Conservation (phyloP, 176 grass and related monocot species). For the Sorghum bicolor region DNA sequence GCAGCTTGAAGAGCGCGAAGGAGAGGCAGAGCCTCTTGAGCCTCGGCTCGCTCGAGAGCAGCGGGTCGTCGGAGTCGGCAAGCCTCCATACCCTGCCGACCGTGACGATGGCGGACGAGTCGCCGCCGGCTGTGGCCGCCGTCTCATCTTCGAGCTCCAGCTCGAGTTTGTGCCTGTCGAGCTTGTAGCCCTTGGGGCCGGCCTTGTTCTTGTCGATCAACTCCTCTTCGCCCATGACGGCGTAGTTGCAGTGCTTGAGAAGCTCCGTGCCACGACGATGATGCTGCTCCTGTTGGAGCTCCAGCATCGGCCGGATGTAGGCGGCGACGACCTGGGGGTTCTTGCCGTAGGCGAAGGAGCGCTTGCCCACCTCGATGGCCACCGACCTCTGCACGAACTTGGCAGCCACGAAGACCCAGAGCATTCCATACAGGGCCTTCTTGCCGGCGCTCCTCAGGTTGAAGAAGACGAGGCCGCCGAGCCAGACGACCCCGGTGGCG, state of each 20-base stretch:
- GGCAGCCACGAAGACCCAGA: not conserved
- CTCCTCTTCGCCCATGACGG: slow-evolving; percentile 1
- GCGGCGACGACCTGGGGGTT: not conserved
- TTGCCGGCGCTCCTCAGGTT: not conserved
- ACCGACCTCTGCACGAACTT: not conserved
- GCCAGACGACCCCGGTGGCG: not conserved
- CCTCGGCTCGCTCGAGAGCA: no score
- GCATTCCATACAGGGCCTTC: not conserved
- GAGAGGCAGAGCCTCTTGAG: no score
- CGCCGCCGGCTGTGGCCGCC: no score
- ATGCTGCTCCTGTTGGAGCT: no score
- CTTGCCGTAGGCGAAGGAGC: not conserved
- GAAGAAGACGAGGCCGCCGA: not conserved
- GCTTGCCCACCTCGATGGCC: not conserved
- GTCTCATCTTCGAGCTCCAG: no score
- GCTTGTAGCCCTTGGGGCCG: no score
- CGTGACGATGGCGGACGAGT: not conserved
- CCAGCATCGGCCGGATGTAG: not conserved
- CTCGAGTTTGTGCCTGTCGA: no score
- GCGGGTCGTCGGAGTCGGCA: no score
- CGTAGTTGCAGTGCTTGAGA: not conserved
- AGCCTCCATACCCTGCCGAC: not conserved
- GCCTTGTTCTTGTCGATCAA: no score
- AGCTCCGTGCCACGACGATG: no score
- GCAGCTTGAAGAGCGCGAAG: no score